Conservation (phyloP, 2,329 filamentous ascomycete species). For the Aureobasidium sp. region DNA sequence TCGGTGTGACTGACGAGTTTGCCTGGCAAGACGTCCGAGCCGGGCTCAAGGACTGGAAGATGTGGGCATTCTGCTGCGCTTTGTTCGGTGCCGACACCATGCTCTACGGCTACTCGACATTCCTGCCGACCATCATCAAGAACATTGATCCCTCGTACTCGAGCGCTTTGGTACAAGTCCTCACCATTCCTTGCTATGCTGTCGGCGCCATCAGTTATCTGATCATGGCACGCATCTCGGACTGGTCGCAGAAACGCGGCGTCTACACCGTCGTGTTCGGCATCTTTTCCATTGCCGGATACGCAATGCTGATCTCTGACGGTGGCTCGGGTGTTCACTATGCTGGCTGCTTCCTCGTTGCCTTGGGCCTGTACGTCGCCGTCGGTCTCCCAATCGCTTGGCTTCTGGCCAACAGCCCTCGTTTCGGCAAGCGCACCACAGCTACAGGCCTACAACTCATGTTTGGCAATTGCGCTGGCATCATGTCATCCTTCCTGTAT, state of each 20-base stretch:
- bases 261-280: conserved; percentile 59
- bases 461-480: conserved; percentile 62
- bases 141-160: conserved; percentile 61
- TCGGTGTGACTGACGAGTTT: conserved; percentile 35
- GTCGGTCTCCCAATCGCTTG: conserved; percentile 51
- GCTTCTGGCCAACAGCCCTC: conserved; percentile 61
- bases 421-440: conserved; percentile 69
- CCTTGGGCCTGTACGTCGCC: conserved; percentile 60
- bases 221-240: conserved; percentile 57
- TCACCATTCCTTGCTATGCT: conserved; percentile 73
- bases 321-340: conserved; percentile 59
- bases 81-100: conserved; percentile 70
- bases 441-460: conserved; percentile 65
- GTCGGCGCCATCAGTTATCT: conserved; percentile 66
- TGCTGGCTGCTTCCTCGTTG: conserved; percentile 70
- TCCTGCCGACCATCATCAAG: conserved; percentile 71
- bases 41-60: conserved; percentile 64
- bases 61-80: conserved; percentile 33
- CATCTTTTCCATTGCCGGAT: conserved; percentile 47
- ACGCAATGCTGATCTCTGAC: conserved; percentile 56
- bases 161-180: conserved; percentile 55
- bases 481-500: conserved; percentile 52
- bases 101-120: conserved; percentile 72
- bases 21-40: conserved; percentile 58
- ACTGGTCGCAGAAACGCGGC: conserved; percentile 59